Evolutionary conservation across 176 grass and related monocot species (phyloP).

Genomic region (Raddia distichophylla): DNA sequence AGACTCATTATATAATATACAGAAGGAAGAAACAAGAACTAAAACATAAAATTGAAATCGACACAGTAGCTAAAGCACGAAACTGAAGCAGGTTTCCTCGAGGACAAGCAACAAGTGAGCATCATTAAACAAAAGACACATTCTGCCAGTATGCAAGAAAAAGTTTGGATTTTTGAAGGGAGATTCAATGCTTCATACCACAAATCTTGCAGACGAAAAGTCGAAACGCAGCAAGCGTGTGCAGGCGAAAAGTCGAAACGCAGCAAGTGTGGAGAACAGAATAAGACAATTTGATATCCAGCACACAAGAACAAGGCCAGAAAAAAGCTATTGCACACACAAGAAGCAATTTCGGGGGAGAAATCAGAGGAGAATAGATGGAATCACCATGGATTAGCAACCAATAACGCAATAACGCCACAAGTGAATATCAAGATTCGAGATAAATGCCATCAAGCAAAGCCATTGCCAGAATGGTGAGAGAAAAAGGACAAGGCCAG

Average conservation of each 20-base stretch:
- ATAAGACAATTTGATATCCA: neutral
- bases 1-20: neutral
- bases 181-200: constrained; percentile 14
- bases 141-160: constrained; percentile 31
- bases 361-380: neutral
- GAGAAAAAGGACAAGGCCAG: neutral
- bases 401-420: neutral
- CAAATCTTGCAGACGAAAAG: constrained; percentile 23
- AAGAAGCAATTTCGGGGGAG: neutral
- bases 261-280: neutral
- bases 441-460: constrained; percentile 10
- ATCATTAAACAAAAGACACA: constrained; percentile 14
- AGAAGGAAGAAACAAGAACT: constrained; percentile 35
- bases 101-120: neutral
- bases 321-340: neutral
- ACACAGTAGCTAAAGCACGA: constrained; percentile 29
- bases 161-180: neutral
- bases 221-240: constrained; percentile 1
- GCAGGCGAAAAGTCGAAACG: constrained; percentile 7
- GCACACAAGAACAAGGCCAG: neutral
- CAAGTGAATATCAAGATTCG: neutral
- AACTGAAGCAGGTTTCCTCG: constrained; percentile 33
- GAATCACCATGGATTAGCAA: neutral
- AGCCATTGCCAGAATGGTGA: neutral
- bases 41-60: constrained; percentile 22